A percentile compares a stretch with the other conserved stretches of the same genome.
Evolutionary conservation across 2,329 filamentous ascomycete species (phyloP).

Genomic region (Trichoderma aggressivum): DNA sequence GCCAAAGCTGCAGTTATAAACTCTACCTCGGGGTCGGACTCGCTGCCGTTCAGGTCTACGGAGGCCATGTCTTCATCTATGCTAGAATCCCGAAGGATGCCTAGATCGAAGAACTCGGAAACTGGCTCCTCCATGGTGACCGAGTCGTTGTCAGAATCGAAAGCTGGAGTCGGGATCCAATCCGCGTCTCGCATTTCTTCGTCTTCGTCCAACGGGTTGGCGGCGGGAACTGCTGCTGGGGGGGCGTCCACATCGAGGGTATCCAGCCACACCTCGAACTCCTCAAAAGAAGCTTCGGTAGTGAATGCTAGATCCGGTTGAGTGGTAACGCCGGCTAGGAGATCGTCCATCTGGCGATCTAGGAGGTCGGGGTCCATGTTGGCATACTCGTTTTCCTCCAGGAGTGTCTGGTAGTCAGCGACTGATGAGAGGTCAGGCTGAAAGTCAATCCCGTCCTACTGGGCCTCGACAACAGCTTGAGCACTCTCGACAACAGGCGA

Average conservation of each 20-base stretch:
- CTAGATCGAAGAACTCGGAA: neutral
- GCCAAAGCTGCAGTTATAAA: conserved; percentile 14
- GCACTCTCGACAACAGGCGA: conserved; percentile 5
- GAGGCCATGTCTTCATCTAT: conserved; percentile 5
- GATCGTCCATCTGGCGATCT: conserved; percentile 10
- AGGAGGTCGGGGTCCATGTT: conserved; percentile 11
- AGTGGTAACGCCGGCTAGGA: neutral
- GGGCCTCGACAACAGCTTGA: conserved; percentile 7
- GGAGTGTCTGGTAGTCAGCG: conserved; percentile 3
- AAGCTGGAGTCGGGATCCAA: neutral
- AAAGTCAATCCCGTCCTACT: conserved; percentile 14
- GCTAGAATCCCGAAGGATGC: conserved; percentile 7
- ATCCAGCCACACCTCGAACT: neutral
- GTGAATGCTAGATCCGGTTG: neutral
- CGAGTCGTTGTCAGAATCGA: neutral
- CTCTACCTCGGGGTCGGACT: conserved; percentile 10
- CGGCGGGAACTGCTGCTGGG: neutral
- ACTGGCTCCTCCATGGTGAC: neutral
- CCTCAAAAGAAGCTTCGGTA: neutral
- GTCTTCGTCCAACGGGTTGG: neutral
- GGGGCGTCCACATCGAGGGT: neutral
- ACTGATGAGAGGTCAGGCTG: neutral
- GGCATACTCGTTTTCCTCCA: neutral
- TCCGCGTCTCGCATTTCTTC: neutral
- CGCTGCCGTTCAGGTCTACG: neutral